Evolutionary conservation across 768 basidiomycete species (phyloP).

Genomic region (Rhizopogon vinicolor): DNA sequence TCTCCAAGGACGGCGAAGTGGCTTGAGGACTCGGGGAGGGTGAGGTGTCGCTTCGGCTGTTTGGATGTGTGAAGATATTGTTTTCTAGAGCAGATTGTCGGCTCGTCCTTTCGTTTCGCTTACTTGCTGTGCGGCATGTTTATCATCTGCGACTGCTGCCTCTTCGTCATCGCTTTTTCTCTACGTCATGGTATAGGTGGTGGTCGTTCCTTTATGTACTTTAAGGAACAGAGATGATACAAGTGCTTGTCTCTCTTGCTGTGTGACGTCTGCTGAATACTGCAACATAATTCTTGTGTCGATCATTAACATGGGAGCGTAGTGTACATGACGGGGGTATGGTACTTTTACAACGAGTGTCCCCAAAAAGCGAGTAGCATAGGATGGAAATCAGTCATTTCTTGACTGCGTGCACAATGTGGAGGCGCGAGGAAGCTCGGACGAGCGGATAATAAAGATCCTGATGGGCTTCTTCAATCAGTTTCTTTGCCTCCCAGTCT

Average conservation of each 20-base stretch:
- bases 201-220: conserved; percentile 54
- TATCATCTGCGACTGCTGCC: conserved; percentile 35
- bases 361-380: conserved; percentile 10
- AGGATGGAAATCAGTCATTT: conserved; percentile 6
- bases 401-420: conserved; percentile 54
- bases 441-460: conserved; percentile 60
- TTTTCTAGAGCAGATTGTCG: conserved; percentile 33
- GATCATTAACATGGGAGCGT: conserved; percentile 47
- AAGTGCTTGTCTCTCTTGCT: conserved; percentile 41
- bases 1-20: conserved; percentile 41
- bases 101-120: conserved; percentile 50
- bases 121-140: conserved; percentile 29
- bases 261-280: conserved; percentile 26
- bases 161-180: conserved; percentile 31
- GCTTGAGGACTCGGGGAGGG: conserved; percentile 1
- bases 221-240: conserved; percentile 56
- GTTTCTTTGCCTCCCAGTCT: conserved; percentile 47
- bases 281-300: conserved; percentile 12
- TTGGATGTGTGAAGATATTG: conserved; percentile 10
- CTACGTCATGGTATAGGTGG: conserved; percentile 39
- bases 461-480: conserved; percentile 59
- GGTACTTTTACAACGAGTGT: conserved; percentile 22
- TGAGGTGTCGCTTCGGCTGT: neutral
- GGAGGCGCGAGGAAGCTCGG: conserved; percentile 45
- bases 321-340: conserved; percentile 12